These are phyloP conservation scores for Lactarius tabidus DNA, from an alignment of 768 basidiomycete genomes.

Conservation along the genomic window DNA sequence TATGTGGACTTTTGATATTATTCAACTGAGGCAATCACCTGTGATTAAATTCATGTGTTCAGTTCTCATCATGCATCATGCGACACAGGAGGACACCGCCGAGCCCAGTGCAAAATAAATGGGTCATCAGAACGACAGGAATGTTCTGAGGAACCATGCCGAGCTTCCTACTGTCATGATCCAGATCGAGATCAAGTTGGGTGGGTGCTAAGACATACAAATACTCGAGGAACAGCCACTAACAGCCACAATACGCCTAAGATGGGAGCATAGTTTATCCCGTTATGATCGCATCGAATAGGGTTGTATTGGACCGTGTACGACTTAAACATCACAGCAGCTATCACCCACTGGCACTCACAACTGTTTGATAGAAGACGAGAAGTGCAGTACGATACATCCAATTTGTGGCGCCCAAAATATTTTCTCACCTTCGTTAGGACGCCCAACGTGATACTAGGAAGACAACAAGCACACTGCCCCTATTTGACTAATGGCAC, in stretches of 20 bases:
- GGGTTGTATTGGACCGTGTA: not conserved
- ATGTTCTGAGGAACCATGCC: not conserved
- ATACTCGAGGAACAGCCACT: not conserved
- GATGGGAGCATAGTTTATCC: not conserved
- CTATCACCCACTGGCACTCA: not conserved
- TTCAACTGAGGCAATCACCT: not conserved
- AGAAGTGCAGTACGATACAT: not conserved
- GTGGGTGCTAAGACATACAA: not conserved
- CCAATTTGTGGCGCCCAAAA: not conserved
- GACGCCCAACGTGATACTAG: not conserved
- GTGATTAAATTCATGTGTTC: slow-evolving; percentile 4
- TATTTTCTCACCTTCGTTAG: too few species aligned
- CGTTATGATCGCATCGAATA: not conserved
- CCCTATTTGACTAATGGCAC: not conserved
- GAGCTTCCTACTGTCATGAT: not conserved
- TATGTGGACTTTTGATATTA: not conserved
- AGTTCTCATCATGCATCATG: not conserved
- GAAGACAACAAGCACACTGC: not conserved
- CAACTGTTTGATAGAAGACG: not conserved
- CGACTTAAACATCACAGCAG: not conserved
- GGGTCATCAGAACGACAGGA: not conserved
- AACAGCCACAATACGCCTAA: not conserved
- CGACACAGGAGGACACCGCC: not conserved
- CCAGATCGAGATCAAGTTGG: not conserved
- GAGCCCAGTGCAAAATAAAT: not conserved